Evolutionary conservation across 2,329 filamentous ascomycete genomes (phyloP).

Genomic region (Paracoccidioides lutzii): DNA sequence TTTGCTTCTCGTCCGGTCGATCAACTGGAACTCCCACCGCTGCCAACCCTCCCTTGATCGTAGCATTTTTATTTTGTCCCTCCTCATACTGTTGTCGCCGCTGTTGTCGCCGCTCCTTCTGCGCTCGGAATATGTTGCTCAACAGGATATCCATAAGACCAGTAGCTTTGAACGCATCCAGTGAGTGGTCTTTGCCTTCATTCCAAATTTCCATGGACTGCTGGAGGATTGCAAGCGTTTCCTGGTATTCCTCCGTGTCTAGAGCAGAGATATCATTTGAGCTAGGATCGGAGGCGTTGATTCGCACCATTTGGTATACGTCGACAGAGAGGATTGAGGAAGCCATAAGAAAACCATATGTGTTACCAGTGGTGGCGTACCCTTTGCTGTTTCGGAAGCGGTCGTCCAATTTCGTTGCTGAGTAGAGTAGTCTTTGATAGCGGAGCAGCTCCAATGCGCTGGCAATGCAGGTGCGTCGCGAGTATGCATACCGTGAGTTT

Average conservation of each 20-base stretch:
- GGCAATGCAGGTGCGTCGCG: constrained; percentile 70
- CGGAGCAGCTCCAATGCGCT: constrained; percentile 69
- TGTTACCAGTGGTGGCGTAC: constrained; percentile 66
- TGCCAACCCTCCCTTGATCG: constrained; percentile 11
- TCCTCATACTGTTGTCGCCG: not conserved
- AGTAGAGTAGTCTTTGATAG: constrained; percentile 62
- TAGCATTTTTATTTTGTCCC: constrained; percentile 14
- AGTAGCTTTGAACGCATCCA: constrained; percentile 82
- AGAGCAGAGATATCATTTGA: constrained; percentile 35
- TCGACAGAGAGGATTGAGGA: constrained; percentile 77
- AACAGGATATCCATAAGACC: constrained; percentile 74
- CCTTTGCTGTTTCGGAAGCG: constrained; percentile 61
- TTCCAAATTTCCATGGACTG: constrained; percentile 69
- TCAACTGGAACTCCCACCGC: constrained; percentile 18
- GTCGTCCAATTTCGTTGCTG: constrained; percentile 59
- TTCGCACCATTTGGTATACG: constrained; percentile 48
- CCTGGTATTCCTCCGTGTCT: constrained; percentile 31
- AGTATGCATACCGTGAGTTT: constrained; percentile 72
- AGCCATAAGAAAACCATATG: constrained; percentile 73
- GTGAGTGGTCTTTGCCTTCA: constrained; percentile 58
- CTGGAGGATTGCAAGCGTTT: constrained; percentile 66
- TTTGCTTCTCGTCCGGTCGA: constrained; percentile 46
- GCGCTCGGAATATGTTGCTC: constrained; percentile 45
- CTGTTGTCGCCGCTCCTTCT: constrained; percentile 5
- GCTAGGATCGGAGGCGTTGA: constrained; percentile 20